A percentile compares a stretch with the other conserved stretches of the same genome.
Evolutionary conservation across 2,329 filamentous ascomycete genomes (phyloP).

Genomic region (Aspergillus oerlinghausenensis): DNA sequence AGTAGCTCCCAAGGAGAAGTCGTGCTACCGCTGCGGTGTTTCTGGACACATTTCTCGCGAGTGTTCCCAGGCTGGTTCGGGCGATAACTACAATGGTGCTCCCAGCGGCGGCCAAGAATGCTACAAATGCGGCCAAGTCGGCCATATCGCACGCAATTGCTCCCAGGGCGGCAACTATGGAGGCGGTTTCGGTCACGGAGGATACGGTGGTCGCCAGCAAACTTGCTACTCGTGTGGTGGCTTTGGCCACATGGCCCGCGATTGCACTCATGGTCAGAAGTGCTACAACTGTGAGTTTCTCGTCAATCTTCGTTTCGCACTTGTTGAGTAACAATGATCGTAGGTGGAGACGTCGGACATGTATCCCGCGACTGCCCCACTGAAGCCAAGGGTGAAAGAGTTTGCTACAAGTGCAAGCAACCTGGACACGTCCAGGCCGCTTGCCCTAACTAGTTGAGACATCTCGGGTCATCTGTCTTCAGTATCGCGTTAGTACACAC

Average conservation of each 20-base stretch:
- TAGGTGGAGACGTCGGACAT: slow-evolving; percentile 80
- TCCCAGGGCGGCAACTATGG: slow-evolving; percentile 49
- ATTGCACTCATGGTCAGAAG: slow-evolving; percentile 98
- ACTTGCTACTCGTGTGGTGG: slow-evolving; percentile 99
- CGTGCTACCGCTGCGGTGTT: slow-evolving; percentile 64
- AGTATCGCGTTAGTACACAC: slow-evolving; percentile 19
- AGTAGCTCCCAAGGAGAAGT: slow-evolving; percentile 79
- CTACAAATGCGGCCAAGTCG: slow-evolving; percentile 97
- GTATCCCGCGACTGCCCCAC: slow-evolving; percentile 94
- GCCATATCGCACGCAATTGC: slow-evolving; percentile 80
- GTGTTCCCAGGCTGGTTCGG: slow-evolving; percentile 45
- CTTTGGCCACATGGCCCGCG: slow-evolving; percentile 94
- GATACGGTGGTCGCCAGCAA: slow-evolving; percentile 58
- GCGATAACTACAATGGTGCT: slow-evolving; percentile 44
- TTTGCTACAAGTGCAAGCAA: slow-evolving; percentile 95
- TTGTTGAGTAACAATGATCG: slow-evolving; percentile 1
- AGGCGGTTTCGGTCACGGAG: slow-evolving; percentile 43
- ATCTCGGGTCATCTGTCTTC: slow-evolving; percentile 21
- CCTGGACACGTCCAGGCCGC: slow-evolving; percentile 87
- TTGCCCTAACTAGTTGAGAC: slow-evolving; percentile 69
- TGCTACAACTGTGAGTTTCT: slow-evolving; percentile 86
- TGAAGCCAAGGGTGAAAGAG: slow-evolving; percentile 84
- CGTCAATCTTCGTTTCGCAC: not conserved
- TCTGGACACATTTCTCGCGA: slow-evolving; percentile 90
- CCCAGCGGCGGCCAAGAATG: slow-evolving; percentile 63